These are phyloP conservation scores for Ulota crispa DNA, from an alignment of 225 moss, liverwort and hornwort genomes.

Conservation along the genomic window DNA sequence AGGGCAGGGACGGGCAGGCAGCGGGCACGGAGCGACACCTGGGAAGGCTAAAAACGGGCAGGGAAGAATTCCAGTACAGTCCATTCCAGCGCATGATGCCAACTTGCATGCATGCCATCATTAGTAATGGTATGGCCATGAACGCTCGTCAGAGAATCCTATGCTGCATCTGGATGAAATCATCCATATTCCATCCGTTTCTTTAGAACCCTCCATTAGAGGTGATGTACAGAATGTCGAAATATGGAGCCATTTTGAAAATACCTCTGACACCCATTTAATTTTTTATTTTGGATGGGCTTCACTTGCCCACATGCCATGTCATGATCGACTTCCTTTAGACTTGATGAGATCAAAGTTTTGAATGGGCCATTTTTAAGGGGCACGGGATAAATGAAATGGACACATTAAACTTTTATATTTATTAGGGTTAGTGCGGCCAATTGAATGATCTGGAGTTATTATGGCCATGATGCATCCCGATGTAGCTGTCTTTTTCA, in stretches of 20 bases:
- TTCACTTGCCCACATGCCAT: slow-evolving; percentile 24
- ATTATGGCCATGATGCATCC: neutral
- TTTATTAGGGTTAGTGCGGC: neutral
- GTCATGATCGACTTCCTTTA: neutral
- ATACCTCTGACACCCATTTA: slow-evolving; percentile 1
- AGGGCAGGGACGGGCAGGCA: neutral
- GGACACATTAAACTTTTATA: neutral
- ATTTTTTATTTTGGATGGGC: neutral
- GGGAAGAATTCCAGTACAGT: neutral
- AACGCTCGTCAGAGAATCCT: slow-evolving; percentile 21
- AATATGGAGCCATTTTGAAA: neutral
- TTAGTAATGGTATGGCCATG: slow-evolving; percentile 13
- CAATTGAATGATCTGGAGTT: neutral
- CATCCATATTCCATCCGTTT: neutral
- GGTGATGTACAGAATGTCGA: neutral
- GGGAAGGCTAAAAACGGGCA: slow-evolving; percentile 10
- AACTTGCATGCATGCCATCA: slow-evolving; percentile 11
- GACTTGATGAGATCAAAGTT: neutral
- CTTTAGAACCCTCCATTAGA: no score
- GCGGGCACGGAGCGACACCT: no score
- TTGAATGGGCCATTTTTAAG: neutral
- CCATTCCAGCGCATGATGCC: slow-evolving; percentile 32
- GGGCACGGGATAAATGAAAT: neutral
- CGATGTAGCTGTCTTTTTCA: neutral
- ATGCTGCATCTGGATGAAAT: neutral